Evolutionary conservation across 2,329 filamentous ascomycete species (phyloP).

Genomic region (Zymoseptoria brevis): DNA sequence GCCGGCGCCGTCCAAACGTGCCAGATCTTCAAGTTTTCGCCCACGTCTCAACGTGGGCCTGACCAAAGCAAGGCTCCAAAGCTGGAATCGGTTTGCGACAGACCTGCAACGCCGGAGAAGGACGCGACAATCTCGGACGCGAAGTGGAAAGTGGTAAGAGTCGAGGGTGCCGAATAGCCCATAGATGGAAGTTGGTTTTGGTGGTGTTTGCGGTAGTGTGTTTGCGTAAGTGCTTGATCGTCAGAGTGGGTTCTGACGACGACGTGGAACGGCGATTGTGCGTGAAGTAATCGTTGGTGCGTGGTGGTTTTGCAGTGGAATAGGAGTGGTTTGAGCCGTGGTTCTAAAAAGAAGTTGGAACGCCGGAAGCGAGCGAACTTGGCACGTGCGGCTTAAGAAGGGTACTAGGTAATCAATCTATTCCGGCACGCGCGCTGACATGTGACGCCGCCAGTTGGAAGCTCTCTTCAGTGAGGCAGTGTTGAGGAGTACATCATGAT

Average conservation of each 20-base stretch:
- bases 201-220: conserved; percentile 1
- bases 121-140: conserved; percentile 30
- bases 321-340: background rate
- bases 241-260: conserved; percentile 7
- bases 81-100: conserved; percentile 37
- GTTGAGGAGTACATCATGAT: background rate
- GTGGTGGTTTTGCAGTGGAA: background rate
- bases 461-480: background rate
- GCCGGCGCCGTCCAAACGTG: background rate
- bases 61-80: conserved; percentile 43
- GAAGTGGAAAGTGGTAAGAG: conserved; percentile 27
- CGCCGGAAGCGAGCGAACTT: background rate
- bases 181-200: conserved; percentile 30
- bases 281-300: background rate
- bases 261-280: background rate
- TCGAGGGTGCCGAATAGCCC: conserved; percentile 35
- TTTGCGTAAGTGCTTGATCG: conserved; percentile 1
- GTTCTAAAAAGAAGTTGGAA: background rate
- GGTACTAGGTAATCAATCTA: too few species aligned
- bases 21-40: conserved; percentile 34
- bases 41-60: conserved; percentile 35
- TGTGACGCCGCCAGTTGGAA: background rate
- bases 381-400: background rate
- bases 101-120: conserved; percentile 27
- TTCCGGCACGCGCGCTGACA: background rate